These are phyloP conservation scores for Ogataea angusta DNA, from an alignment of 805 yeast species.

Conservation along the genomic window DNA sequence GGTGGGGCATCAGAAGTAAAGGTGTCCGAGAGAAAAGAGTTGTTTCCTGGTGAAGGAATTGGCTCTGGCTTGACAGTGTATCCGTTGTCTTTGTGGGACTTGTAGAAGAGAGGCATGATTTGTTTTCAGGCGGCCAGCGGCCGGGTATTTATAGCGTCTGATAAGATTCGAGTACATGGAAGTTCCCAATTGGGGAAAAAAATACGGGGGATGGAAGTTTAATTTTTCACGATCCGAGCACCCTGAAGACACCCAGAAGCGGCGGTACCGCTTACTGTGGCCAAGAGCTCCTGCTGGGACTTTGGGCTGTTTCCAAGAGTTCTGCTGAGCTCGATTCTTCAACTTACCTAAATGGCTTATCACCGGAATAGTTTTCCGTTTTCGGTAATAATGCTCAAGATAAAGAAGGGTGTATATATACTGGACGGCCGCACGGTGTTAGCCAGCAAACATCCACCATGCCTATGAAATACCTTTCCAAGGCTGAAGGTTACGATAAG, in stretches of 20 bases:
- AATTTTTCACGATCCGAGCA: too few relatives aligned
- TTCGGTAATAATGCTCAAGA: conserved; percentile 2
- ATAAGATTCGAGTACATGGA: not conserved
- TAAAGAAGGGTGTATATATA: not conserved
- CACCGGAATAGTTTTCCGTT: conserved; percentile 2
- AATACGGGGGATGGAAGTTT: not conserved
- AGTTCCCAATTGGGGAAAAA: conserved; percentile 19
- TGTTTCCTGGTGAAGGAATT: conserved; percentile 62
- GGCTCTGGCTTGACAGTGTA: conserved; percentile 53
- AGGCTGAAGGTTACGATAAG: conserved; percentile 50
- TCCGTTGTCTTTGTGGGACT: conserved; percentile 48
- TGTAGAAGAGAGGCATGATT: conserved; percentile 54
- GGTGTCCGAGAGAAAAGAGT: conserved; percentile 66
- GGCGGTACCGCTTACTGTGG: too few relatives aligned
- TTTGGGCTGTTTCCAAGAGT: too few relatives aligned
- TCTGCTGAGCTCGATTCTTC: not conserved
- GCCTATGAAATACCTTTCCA: conserved; percentile 55
- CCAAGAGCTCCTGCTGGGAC: too few relatives aligned
- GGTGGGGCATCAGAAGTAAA: conserved; percentile 58
- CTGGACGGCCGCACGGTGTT: not conserved
- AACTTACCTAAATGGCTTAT: not conserved
- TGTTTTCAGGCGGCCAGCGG: not conserved
- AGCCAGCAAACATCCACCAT: conserved; percentile 31
- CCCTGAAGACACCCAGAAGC: too few relatives aligned
- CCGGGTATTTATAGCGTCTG: conserved; percentile 8